These are phyloP conservation scores for Dipteronia dyeriana DNA, from an alignment of 345 rosid species.

Conservation along the genomic window DNA sequence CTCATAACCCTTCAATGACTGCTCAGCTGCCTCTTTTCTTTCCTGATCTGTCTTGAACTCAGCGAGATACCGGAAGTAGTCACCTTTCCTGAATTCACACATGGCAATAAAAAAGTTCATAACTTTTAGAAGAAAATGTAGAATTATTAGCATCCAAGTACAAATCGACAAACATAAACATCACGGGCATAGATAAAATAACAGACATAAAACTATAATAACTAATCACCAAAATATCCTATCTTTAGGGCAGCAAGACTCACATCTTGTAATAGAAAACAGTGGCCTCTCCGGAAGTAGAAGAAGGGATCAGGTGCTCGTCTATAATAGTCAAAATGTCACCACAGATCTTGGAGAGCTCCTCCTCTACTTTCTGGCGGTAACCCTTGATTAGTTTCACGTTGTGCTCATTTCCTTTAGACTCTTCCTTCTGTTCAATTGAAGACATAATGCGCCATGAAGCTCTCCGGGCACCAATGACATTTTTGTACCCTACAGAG, in stretches of 20 bases:
- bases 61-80: slow-evolving; percentile 88
- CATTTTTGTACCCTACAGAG: slow-evolving; percentile 94
- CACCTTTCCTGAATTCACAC: slow-evolving; percentile 76
- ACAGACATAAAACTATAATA: too few species aligned
- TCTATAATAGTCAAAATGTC: slow-evolving; percentile 90
- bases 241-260: slow-evolving; percentile 19
- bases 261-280: slow-evolving; percentile 98
- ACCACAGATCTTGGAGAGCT: slow-evolving; percentile 77
- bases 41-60: slow-evolving; percentile 92
- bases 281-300: slow-evolving; percentile 88
- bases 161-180: neutral
- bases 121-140: neutral
- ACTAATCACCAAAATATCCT: neutral
- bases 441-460: slow-evolving; percentile 99
- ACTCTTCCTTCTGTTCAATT: slow-evolving; percentile 93
- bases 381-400: slow-evolving; percentile 79
- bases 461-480: slow-evolving; percentile 90
- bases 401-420: slow-evolving; percentile 82
- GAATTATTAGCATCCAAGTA: neutral
- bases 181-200: neutral
- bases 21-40: slow-evolving; percentile 91
- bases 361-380: slow-evolving; percentile 93
- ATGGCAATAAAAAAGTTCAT: neutral
- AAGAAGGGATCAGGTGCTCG: slow-evolving; percentile 77
- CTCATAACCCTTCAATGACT: slow-evolving; percentile 93